Evolutionary conservation across 176 grass and related monocot species (phyloP), one percentile per base, ranked within the genome.

Genomic region (Poa pratensis): DNA sequence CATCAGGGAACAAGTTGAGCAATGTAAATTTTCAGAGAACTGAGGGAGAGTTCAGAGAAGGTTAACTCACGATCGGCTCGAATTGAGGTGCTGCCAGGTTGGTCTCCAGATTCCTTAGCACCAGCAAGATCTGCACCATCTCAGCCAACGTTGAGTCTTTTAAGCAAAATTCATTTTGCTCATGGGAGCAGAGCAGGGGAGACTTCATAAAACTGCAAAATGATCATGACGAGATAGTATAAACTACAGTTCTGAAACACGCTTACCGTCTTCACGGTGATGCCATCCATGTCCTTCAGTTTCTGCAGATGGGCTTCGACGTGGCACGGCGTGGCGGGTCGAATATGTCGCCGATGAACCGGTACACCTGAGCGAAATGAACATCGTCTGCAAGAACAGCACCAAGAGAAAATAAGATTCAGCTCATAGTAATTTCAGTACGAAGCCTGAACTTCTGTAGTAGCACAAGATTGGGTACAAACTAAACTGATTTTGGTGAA

Each of bases 271-370:
- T 84, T 89, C 5, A 76, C 84, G 14, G 88, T 92, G 61, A 84
- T 75, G 3, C 69, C 88, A 46, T 91, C 88, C 82, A 91, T 58
- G 52, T 87, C 78, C 87, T 88, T 88, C 16, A 91, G 90, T 37
- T 73, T 94, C 66, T 89, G 86, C 30, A 89, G 28, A 49, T 87
- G 89, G 14, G 80, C 23, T 81, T 92, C 81, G 1, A 86, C 43
- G 5, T 60, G 67, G 63, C 90, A 85, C 2, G 69, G 51, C 22
- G 82, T 84, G 68, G 86, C 70, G 91, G 91, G 77, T 98, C 96
- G 84, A 98, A 95, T 58, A 98, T 87, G 78, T 93, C 90, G n/a
- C 96, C 96, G 15, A 98, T 74, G 81, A 98, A 98, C 72, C 63
- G 69, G 80, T 93, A 98, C 12, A 92, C 89, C 61, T 82, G 89